These are phyloP conservation scores for Brassica cretica DNA, from an alignment of 345 rosid genomes.

Conservation along the genomic window DNA sequence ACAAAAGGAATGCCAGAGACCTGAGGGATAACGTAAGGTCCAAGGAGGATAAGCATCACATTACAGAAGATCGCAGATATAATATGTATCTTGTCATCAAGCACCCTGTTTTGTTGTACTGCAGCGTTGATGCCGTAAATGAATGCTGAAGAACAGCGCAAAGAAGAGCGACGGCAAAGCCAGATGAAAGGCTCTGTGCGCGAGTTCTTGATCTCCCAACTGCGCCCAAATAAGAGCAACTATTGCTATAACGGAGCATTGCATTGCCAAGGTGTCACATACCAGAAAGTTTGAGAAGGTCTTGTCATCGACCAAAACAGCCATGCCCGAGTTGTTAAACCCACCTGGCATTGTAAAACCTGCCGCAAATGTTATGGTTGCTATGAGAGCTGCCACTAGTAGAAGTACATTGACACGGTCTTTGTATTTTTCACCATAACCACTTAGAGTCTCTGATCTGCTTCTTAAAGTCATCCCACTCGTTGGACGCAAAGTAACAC, in stretches of 20 bases:
- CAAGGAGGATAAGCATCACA: not conserved
- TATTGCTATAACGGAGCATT: not conserved
- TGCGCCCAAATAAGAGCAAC: constrained; percentile 17
- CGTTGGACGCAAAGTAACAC: not conserved
- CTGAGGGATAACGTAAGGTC: not conserved
- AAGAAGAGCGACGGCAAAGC: not conserved
- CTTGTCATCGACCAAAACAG: not conserved
- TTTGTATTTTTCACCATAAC: not conserved
- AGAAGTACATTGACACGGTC: constrained; percentile 7
- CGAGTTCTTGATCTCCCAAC: not conserved
- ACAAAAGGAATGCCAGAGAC: not conserved
- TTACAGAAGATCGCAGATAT: not conserved
- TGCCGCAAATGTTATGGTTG: constrained; percentile 19
- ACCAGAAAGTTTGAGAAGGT: not conserved
- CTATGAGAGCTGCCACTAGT: constrained; percentile 16
- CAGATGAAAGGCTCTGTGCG: not conserved
- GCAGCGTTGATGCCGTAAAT: not conserved
- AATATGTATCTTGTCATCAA: not conserved
- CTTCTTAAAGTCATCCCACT: constrained; percentile 8
- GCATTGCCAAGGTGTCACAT: constrained; percentile 14
- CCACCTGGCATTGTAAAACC: constrained; percentile 22
- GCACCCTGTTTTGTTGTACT: not conserved
- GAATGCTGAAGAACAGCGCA: not conserved
- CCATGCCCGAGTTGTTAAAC: constrained; percentile 15
- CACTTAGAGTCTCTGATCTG: not conserved